These are phyloP conservation scores for Meripilus lineatus DNA, from an alignment of 1,284 basidiomycete species.

Conservation along the genomic window DNA sequence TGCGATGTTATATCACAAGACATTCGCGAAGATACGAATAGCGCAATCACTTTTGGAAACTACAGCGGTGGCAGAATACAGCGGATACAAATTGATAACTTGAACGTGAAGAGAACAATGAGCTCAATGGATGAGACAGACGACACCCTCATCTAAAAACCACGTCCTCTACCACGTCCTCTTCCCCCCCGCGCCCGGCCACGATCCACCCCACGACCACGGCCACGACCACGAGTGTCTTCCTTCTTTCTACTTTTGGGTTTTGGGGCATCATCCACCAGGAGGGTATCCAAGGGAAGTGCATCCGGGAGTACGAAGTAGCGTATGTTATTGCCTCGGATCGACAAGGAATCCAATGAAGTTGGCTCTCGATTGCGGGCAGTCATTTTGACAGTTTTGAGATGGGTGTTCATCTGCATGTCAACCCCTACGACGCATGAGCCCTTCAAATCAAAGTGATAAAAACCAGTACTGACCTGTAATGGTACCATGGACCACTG, in stretches of 20 bases:
- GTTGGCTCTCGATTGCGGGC: conserved; percentile 82
- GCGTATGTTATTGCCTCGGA: conserved; percentile 90
- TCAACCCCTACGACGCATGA: conserved; percentile 65
- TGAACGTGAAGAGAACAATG: too few species aligned
- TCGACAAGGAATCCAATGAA: conserved; percentile 82
- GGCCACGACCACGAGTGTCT: conserved; percentile 59
- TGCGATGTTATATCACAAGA: too few species aligned
- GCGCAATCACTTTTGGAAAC: too few species aligned
- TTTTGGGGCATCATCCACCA: conserved; percentile 97
- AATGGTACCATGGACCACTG: conserved; percentile 93
- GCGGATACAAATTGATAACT: too few species aligned
- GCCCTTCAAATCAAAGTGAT: not conserved
- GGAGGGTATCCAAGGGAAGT: conserved; percentile 90
- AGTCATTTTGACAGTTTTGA: conserved; percentile 97
- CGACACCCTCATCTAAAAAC: too few species aligned
- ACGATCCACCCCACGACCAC: conserved; percentile 48
- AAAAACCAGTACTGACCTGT: conserved; percentile 60
- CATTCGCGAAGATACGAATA: too few species aligned
- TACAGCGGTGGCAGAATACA: too few species aligned
- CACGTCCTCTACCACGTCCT: conserved; percentile 20
- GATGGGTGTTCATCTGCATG: conserved; percentile 96
- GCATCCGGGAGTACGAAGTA: conserved; percentile 97
- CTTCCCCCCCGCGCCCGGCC: conserved; percentile 29
- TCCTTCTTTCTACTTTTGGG: conserved; percentile 88
- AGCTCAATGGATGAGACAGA: too few species aligned